Conservation (phyloP, 345 rosid species). For the Excoecaria agallocha region DNA sequence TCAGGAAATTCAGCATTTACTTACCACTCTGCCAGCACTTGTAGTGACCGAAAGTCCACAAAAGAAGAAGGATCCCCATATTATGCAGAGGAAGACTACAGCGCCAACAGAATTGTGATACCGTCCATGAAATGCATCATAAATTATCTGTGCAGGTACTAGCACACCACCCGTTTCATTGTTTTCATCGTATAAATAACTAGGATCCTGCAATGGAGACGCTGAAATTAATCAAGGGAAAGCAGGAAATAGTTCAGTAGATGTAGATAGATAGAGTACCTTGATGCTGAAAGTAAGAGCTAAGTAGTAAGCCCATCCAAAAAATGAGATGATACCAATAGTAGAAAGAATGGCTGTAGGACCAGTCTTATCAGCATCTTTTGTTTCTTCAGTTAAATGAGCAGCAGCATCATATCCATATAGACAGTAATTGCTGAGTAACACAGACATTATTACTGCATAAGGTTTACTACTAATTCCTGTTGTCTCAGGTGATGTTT, state of each 20-base stretch:
- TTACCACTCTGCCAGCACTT: slow-evolving; percentile 65
- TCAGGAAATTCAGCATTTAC: neutral
- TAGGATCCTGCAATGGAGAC: slow-evolving; percentile 36
- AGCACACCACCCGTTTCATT: slow-evolving; percentile 59
- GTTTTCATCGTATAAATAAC: slow-evolving; percentile 43
- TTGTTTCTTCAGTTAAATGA: slow-evolving; percentile 70
- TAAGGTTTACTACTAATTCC: slow-evolving; percentile 58
- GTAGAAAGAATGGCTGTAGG: slow-evolving; percentile 61
- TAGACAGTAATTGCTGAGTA: slow-evolving; percentile 57
- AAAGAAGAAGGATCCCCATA: slow-evolving; percentile 67
- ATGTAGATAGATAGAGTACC: slow-evolving; percentile 16
- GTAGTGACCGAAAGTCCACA: slow-evolving; percentile 66
- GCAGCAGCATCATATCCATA: slow-evolving; percentile 68
- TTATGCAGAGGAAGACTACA: slow-evolving; percentile 47
- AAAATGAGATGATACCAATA: slow-evolving; percentile 53
- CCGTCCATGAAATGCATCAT: slow-evolving; percentile 68
- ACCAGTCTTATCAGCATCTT: slow-evolving; percentile 58
- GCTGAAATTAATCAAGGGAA: too few species aligned
- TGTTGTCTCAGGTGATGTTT: slow-evolving; percentile 40
- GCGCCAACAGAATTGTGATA: slow-evolving; percentile 51
- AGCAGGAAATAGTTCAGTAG: too few species aligned
- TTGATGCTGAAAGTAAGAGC: slow-evolving; percentile 63
- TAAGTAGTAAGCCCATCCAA: slow-evolving; percentile 63
- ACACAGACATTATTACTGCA: slow-evolving; percentile 50
- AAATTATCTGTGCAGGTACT: slow-evolving; percentile 62